Conservation (phyloP, 129 eudicot genomes). For the Flaveria ramosissima region DNA sequence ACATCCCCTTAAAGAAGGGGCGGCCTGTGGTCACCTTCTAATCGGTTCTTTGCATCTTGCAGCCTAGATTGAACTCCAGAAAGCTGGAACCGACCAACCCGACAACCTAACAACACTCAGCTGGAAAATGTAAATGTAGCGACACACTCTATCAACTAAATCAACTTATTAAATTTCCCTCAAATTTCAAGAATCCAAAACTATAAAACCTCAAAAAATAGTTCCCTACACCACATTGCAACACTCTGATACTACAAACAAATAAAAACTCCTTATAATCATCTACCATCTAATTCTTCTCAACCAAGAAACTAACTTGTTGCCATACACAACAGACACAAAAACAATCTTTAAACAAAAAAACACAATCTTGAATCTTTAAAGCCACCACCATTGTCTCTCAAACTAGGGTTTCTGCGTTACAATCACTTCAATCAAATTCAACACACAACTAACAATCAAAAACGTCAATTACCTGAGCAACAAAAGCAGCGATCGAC, state of each 20-base stretch:
- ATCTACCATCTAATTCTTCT: not conserved
- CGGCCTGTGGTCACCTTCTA: no score
- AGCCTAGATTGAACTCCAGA: not conserved
- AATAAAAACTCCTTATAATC: not conserved
- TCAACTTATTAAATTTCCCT: not conserved
- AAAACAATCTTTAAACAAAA: not conserved
- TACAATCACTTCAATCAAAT: conserved; percentile 2
- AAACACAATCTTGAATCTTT: conserved; percentile 3
- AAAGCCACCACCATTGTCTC: not conserved
- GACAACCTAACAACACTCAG: not conserved
- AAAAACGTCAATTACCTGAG: conserved; percentile 49
- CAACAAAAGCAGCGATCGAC: conserved; percentile 81
- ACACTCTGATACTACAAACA: not conserved
- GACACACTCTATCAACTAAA: not conserved
- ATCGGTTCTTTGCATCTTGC: not conserved
- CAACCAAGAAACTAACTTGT: conserved; percentile 28
- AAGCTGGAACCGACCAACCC: not conserved
- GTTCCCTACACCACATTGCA: no score
- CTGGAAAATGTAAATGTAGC: not conserved
- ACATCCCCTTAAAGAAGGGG: no score
- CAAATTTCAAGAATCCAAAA: conserved; percentile 7
- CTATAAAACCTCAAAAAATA: not conserved
- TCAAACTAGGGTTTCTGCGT: conserved; percentile 14
- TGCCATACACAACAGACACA: not conserved
- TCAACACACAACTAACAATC: not conserved